Percentiles rank a stretch among this genome's conserved stretches.
phyloP scores from a whole-genome alignment of 768 basidiomycete species.

The Lactarius psammicola region DNA sequence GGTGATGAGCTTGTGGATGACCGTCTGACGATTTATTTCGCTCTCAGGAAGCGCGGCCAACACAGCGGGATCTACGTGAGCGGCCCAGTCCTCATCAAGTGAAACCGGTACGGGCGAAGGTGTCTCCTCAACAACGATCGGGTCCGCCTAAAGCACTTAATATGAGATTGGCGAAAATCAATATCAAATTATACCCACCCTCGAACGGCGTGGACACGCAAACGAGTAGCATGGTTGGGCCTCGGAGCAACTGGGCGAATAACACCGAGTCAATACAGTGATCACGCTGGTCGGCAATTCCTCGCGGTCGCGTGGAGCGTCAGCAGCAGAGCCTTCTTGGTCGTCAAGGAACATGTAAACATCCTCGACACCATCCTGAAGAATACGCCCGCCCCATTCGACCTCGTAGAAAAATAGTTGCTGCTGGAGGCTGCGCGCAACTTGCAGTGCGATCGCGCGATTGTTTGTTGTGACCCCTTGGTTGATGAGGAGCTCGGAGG shows the following conservation, averaged over 20 bases:
- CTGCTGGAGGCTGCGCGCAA: slow-evolving; percentile 86
- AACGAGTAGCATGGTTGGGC: slow-evolving; percentile 80
- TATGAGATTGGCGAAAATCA: slow-evolving; percentile 9
- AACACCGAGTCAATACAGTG: slow-evolving; percentile 88
- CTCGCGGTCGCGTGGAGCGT: slow-evolving; percentile 58
- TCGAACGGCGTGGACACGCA: slow-evolving; percentile 60
- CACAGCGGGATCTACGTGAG: slow-evolving; percentile 49
- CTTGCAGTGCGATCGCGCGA: slow-evolving; percentile 77
- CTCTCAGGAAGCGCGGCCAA: slow-evolving; percentile 61
- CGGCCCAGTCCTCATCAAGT: slow-evolving; percentile 48
- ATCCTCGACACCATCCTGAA: slow-evolving; percentile 88
- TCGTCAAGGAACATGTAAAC: slow-evolving; percentile 94
- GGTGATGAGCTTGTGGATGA: slow-evolving; percentile 84
- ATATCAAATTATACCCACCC: slow-evolving; percentile 41
- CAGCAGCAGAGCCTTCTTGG: slow-evolving; percentile 55
- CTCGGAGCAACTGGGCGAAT: slow-evolving; percentile 81
- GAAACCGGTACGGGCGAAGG: slow-evolving; percentile 9
- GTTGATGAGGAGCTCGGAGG: slow-evolving; percentile 74
- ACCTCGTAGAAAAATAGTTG: slow-evolving; percentile 97
- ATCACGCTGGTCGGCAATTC: slow-evolving; percentile 87
- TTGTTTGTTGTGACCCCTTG: slow-evolving; percentile 75
- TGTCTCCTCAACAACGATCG: slow-evolving; percentile 16
- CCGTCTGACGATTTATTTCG: slow-evolving; percentile 82
- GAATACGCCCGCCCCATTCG: slow-evolving; percentile 82
- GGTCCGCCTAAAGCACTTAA: slow-evolving; percentile 2